Evolutionary conservation across 768 basidiomycete genomes (phyloP).

Genomic region (Neoboletus magnificus): DNA sequence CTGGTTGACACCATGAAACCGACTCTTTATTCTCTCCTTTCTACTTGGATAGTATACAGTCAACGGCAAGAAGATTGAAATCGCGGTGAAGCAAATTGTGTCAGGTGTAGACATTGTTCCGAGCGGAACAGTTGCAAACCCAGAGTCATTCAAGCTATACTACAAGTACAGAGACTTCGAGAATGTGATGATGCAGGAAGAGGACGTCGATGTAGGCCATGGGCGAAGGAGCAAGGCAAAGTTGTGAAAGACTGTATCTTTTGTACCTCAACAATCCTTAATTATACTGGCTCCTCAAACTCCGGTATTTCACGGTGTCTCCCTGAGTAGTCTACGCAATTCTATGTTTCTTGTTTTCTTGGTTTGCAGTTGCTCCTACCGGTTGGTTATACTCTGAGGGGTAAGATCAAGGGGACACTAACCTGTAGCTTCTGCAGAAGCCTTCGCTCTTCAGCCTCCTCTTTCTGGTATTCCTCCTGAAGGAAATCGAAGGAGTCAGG

Average conservation of each 20-base stretch:
- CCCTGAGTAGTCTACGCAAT: constrained; percentile 12
- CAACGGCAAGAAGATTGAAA: constrained; percentile 77
- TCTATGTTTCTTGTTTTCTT: constrained; percentile 9
- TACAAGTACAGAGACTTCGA: constrained; percentile 60
- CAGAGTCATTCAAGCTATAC: constrained; percentile 60
- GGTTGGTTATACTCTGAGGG: background rate
- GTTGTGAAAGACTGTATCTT: constrained; percentile 6
- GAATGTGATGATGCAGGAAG: constrained; percentile 17
- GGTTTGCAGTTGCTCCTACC: constrained; percentile 3
- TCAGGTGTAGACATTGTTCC: constrained; percentile 63
- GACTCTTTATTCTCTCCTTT: background rate
- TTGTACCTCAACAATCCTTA: background rate
- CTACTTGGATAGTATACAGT: constrained; percentile 57
- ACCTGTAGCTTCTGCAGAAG: constrained; percentile 13
- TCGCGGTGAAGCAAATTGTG: constrained; percentile 74
- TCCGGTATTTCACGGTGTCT: background rate
- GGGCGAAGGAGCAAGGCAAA: constrained; percentile 2
- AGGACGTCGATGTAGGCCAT: constrained; percentile 1
- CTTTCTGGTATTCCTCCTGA: constrained; percentile 10
- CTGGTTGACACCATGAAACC: background rate
- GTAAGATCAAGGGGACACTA: background rate
- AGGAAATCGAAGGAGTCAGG: background rate
- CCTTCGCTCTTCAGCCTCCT: constrained; percentile 13
- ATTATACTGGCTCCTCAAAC: background rate
- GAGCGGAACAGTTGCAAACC: constrained; percentile 74